phyloP scores from a whole-genome alignment of 2,329 filamentous ascomycete species.

The Diaporthe sp. region DNA sequence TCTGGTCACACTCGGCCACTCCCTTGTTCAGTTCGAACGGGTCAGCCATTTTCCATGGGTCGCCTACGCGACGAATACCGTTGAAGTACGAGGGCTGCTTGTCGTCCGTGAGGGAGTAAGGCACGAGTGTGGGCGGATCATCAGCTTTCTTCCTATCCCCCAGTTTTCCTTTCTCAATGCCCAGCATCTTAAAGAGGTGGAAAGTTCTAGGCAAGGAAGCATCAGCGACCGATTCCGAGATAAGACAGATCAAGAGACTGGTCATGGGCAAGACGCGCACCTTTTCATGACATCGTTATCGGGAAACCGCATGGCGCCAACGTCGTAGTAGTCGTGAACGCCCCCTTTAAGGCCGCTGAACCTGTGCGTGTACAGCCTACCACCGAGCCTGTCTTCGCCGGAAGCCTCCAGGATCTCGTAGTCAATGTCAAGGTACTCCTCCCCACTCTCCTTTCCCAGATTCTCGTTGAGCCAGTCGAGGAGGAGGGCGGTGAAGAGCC shows the following conservation, averaged over 20 bases:
- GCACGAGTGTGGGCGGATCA: background rate
- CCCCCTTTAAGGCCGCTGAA: background rate
- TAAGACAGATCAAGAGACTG: background rate
- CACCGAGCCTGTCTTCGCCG: background rate
- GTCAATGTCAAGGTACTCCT: background rate
- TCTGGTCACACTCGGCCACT: background rate
- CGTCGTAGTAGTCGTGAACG: conserved; percentile 12
- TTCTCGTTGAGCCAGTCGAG: conserved; percentile 5
- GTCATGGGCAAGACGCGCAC: background rate
- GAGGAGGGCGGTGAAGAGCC: background rate
- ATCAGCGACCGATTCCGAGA: background rate
- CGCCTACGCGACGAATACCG: background rate
- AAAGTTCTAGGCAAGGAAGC: background rate
- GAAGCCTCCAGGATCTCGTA: conserved; percentile 10
- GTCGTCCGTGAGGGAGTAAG: too few relatives aligned
- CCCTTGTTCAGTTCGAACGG: conserved; percentile 2
- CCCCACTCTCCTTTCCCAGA: background rate
- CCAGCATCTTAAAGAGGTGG: background rate
- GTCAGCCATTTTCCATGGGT: background rate
- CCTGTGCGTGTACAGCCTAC: background rate
- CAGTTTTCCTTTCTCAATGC: background rate
- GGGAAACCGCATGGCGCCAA: background rate
- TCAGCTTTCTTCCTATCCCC: background rate
- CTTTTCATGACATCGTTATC: background rate
- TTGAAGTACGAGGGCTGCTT: background rate